Evolutionary conservation across 352 stramenopile genomes (phyloP), one percentile per base, ranked within the genome.

Genomic region (Globisporangium heterothallicum): DNA sequence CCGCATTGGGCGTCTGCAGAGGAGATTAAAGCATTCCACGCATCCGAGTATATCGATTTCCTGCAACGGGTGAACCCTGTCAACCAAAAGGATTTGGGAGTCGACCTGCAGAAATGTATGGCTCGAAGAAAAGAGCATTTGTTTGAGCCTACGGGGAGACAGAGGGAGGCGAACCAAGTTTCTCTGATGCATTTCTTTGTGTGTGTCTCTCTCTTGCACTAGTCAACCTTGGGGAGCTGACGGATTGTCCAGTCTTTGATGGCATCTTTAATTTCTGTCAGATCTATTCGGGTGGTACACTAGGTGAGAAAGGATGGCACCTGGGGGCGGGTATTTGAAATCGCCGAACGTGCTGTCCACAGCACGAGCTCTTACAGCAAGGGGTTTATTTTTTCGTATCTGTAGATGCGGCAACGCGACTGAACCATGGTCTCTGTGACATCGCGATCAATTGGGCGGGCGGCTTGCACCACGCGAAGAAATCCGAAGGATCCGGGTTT

Each of bases 401-500:
- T 10, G 21, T 26, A 92, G 97, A 99, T 64, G 96, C 93, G 24
- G 97, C 97, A n/a, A 84, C 97, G 29, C 90, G 97, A 56, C 74
- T 99, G 25, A 99, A 99, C 61, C 86, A 98, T 42, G 86, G 85
- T 16, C 70, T 97, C 43, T 93, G 84, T 9, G 97, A 99, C 68
- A 97, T 99, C 64, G 97, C 98, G 30, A 98, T 99, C 66, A 99
- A 99, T 70, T 99, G 96, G 94, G 87, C 93, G 16, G 97, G 97
- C 34, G 97, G 97, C 22, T 63, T 99, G 46, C 97, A 99, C 69
- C 97, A 99, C 71, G 97, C 97, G 21, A 99, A 99, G 66, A 98
- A 98, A 59, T 96, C 92, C 16, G 97, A 99, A 68, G 97, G 96
- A 8, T 97, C 84, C 29, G 97, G 97, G 32, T 99, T 99, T 69